These are phyloP conservation scores for Starmerella cellae DNA, from an alignment of 805 yeast genomes.

Conservation along the genomic window DNA sequence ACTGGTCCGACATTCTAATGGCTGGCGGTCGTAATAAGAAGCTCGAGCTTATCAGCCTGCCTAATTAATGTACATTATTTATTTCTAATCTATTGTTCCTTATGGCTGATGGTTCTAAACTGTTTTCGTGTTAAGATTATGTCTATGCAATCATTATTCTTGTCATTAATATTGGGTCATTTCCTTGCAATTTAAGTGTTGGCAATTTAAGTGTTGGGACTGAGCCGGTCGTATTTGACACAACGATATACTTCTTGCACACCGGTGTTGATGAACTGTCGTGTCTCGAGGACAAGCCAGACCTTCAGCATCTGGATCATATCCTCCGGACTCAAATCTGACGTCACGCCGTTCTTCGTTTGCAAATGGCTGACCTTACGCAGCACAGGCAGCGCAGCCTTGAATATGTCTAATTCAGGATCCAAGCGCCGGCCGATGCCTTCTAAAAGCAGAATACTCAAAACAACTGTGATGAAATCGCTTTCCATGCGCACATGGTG, in stretches of 20 bases:
- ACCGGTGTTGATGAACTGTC: conserved; percentile 74
- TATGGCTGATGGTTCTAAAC: no score
- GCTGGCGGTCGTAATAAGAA: conserved; percentile 93
- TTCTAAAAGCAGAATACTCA: conserved; percentile 78
- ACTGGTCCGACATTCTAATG: conserved; percentile 75
- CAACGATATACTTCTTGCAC: conserved; percentile 50
- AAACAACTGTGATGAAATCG: conserved; percentile 89
- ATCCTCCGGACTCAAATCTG: conserved; percentile 35
- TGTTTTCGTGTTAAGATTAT: no score
- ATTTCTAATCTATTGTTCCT: neutral
- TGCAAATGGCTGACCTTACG: conserved; percentile 57
- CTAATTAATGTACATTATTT: conserved; percentile 13
- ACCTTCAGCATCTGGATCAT: conserved; percentile 74
- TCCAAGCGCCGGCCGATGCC: conserved; percentile 93
- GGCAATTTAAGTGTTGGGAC: conserved; percentile 53
- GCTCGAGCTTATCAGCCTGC: conserved; percentile 60
- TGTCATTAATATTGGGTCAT: no score
- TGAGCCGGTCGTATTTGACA: conserved; percentile 50
- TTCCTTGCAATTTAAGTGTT: no score
- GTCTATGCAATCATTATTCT: no score
- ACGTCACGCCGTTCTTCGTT: conserved; percentile 30
- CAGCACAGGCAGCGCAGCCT: conserved; percentile 78
- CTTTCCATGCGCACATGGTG: conserved; percentile 98
- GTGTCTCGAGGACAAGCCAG: conserved; percentile 79
- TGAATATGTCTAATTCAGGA: conserved; percentile 85